Base-by-base conservation (phyloP, 208 protist species). In the Wallacemonas sp. region DNA sequence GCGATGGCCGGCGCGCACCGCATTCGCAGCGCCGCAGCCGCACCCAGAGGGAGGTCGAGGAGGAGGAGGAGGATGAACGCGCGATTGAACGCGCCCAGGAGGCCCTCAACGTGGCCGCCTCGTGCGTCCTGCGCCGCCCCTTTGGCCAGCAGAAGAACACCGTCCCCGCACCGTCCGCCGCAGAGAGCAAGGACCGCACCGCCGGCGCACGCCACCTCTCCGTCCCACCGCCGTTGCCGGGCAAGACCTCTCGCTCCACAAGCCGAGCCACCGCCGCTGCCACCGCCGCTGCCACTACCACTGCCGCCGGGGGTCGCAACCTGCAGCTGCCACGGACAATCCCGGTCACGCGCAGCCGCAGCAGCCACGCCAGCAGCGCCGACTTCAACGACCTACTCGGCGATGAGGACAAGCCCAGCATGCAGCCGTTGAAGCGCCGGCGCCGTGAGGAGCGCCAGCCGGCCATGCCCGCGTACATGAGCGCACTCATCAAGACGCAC, bases 1-100 rank as follows among this genome's bases (percentile, higher is more conserved):
- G 58, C 39, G 33, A 14, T 26, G 32, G 9, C 60, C 26, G 17
- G 39, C 26, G 41, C 54, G 17, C 9, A 14, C n/a, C 21, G 14
- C 55, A 41, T 8, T 43, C 19, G 2, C n/a, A 3, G 3, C 52
- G 26, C 56, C 39, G 39, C 12, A 5, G 17, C 29, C 38, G 26
- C 41, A 32, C 5, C 0, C 36, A 26, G 11, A 8, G 34, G 38
- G 57, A 63, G 0, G 57, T 36, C 21, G 6, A 36, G 38, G 57
- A 63, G 2, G 57, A 63, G 33, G 41, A 63, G 8, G 74, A 80
- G 33, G 64, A 78, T 26, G 44, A 74, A 29, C 70, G 46, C n/a
- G 78, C 74, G 0, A 49, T 85, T 19, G 65, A 61, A 17, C 70
- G 79, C 3, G 79, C 74, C 3, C 57, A 71, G 44, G 74, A 75